These are phyloP conservation scores for Lachnellula suecica DNA, from an alignment of 2,329 filamentous ascomycete species.

Conservation along the genomic window DNA sequence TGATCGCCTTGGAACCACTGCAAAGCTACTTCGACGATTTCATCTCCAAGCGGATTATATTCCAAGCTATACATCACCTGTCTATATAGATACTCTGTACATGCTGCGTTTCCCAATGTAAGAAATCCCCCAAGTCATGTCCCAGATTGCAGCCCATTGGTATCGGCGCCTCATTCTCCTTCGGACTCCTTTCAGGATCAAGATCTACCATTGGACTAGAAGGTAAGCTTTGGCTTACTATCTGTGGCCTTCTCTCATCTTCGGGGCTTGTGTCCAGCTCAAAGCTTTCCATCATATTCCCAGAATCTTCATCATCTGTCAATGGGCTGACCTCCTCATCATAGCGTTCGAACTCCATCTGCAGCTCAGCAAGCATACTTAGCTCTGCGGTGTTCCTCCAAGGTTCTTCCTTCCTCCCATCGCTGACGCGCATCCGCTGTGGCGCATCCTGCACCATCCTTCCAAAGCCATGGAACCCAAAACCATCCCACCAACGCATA, in stretches of 20 bases:
- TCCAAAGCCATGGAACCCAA: slow-evolving; percentile 16
- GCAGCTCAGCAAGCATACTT: not conserved
- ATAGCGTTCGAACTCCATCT: not conserved
- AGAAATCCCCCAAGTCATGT: slow-evolving; percentile 58
- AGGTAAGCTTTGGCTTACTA: slow-evolving; percentile 15
- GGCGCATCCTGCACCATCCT: not conserved
- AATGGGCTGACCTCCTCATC: not conserved
- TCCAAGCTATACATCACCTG: not conserved
- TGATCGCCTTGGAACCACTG: too few species aligned
- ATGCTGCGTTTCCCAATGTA: slow-evolving; percentile 49
- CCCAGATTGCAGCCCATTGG: slow-evolving; percentile 62
- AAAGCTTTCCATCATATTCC: not conserved
- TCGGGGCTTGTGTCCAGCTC: not conserved
- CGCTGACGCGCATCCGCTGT: not conserved
- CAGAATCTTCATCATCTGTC: not conserved
- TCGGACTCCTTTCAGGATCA: slow-evolving; percentile 1
- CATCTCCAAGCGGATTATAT: too few species aligned
- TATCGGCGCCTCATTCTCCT: slow-evolving; percentile 37
- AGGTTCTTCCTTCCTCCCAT: not conserved
- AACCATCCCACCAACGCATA: slow-evolving; percentile 22
- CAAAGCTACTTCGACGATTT: too few species aligned
- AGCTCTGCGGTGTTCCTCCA: not conserved
- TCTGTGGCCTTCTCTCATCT: not conserved
- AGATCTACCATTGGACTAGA: slow-evolving; percentile 26
- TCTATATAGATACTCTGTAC: slow-evolving; percentile 11